phyloP scores from a whole-genome alignment of 2,329 filamentous ascomycete genomes.

The Penicillium aurantiogriseum region DNA sequence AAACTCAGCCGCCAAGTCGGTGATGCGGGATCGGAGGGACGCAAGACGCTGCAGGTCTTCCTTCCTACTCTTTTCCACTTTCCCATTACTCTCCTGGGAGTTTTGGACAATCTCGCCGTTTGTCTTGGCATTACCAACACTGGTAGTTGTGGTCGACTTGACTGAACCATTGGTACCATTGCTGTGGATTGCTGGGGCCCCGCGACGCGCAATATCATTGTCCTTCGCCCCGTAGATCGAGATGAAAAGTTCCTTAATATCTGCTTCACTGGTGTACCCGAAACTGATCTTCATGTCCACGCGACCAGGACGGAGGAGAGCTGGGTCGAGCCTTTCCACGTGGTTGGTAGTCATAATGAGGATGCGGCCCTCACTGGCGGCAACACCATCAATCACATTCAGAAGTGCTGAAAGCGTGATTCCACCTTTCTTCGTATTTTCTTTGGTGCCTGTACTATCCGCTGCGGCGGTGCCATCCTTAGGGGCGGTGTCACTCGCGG shows the following conservation, averaged over 20 bases:
- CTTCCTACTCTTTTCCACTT: neutral
- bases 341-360: conserved; percentile 74
- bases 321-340: conserved; percentile 62
- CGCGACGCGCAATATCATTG: conserved; percentile 25
- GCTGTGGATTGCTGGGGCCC: neutral
- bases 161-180: conserved; percentile 7
- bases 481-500: neutral
- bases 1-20: conserved; percentile 31
- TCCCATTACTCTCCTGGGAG: neutral
- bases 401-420: conserved; percentile 67
- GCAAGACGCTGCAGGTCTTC: neutral
- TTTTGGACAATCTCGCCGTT: neutral
- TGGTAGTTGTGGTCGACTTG: neutral
- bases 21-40: conserved; percentile 22
- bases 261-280: conserved; percentile 36
- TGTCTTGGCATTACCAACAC: conserved; percentile 1
- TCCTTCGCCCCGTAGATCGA: conserved; percentile 39
- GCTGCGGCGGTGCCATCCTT: conserved; percentile 13
- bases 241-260: conserved; percentile 42
- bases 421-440: conserved; percentile 30
- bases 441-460: conserved; percentile 15
- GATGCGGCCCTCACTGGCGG: conserved; percentile 66
- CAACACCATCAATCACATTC: conserved; percentile 70
- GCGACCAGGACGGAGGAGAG: conserved; percentile 64
- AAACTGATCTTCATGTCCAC: conserved; percentile 66